Conservation (phyloP, 1,284 basidiomycete genomes). For the Ceratobasidium sp. region DNA sequence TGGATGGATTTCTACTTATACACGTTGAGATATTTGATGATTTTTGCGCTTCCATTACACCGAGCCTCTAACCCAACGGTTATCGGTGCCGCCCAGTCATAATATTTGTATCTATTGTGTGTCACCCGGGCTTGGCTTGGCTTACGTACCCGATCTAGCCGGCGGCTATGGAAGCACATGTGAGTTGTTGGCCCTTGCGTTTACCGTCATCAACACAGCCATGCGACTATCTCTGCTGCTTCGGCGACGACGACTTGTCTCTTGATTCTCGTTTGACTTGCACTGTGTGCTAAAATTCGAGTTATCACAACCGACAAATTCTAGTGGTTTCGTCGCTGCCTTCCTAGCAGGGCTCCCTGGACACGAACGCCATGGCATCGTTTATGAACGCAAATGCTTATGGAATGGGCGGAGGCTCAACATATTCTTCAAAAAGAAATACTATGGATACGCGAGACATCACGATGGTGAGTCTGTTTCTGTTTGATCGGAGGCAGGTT, state of each 20-base stretch:
- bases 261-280: neutral
- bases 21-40: neutral
- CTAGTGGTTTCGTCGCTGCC: neutral
- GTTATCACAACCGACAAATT: neutral
- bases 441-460: neutral
- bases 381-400: neutral
- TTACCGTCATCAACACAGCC: slow-evolving; percentile 15
- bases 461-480: slow-evolving; percentile 2
- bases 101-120: no score
- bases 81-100: no score
- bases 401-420: neutral
- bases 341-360: neutral
- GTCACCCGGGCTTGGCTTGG: no score
- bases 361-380: neutral
- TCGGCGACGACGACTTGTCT: neutral
- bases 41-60: no score
- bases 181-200: neutral
- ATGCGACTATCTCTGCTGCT: neutral
- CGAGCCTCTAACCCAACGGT: no score
- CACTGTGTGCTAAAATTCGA: neutral
- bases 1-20: neutral
- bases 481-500: no score
- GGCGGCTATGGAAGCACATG: neutral
- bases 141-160: neutral
- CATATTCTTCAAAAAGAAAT: slow-evolving; percentile 7